Base-by-base conservation (phyloP, 257 asterid species). In the Solanum appendiculatum region DNA sequence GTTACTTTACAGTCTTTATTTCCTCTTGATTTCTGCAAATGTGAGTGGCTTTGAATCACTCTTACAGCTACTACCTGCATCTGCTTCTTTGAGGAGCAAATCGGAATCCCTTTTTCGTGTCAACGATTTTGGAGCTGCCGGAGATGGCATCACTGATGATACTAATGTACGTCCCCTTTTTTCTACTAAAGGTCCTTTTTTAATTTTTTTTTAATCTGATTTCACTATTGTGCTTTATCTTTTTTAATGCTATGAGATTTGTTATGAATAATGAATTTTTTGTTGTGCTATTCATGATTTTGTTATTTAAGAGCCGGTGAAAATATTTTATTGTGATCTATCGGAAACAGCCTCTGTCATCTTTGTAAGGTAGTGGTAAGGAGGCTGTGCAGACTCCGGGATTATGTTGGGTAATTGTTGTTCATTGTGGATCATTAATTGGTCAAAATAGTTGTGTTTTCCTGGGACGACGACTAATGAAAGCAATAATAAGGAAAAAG, bases 41-140 rank as follows among this genome's bases (percentile, higher is more conserved):
- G 87, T 44, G 25, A 80, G 44, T 87, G 92, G 91, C 37, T 86
- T 91, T 81, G 89, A 89, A 18, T 75, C 91, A 42, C 42, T 86
- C 54, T 56, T 90, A 66, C 82, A 90, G 87, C 90, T 88, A 74
- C 89, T 85, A 14, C 92, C 88, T 23, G 20, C 63, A 20, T 88
- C 89, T 83, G 85, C 75, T 83, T 25, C 60, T 27, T 75, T 69
- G 36, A 40, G 84, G 86, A 78, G 20, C 34, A 78, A 82, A 29
- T 54, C 90, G 25, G 85, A 48, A 54, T 68, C 69, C 13, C 77
- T 84, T 78, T 82, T 91, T n/a, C 9, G 72, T 63, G 77, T 91
- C 25, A 5, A 77, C 36, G 91, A 91, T 74, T 89, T 87, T 87
- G 93, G 93, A 88, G 93, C 92, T 33, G 68, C 37, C 33, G 93